These are phyloP conservation scores for Alternaria sp. DNA, from an alignment of 2,329 filamentous ascomycete species.

Conservation along the genomic window DNA sequence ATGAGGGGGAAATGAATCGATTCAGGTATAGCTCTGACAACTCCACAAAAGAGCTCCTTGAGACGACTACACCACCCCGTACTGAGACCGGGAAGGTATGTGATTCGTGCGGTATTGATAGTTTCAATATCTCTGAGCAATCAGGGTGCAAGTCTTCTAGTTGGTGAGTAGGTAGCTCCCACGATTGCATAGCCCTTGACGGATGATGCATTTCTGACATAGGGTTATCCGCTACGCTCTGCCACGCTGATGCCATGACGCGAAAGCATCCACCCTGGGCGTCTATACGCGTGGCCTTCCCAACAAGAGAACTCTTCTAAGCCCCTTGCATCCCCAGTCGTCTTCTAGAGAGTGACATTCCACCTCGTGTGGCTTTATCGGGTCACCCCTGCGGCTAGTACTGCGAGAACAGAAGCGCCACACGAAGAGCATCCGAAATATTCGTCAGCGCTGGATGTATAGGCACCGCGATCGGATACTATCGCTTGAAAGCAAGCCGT, in stretches of 20 bases:
- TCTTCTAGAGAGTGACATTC: neutral
- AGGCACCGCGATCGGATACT: constrained; percentile 5
- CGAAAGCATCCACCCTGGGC: neutral
- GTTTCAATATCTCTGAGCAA: neutral
- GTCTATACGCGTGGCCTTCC: neutral
- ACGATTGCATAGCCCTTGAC: neutral
- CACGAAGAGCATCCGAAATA: neutral
- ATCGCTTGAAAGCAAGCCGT: neutral
- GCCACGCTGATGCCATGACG: neutral
- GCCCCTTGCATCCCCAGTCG: neutral
- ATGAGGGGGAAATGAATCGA: constrained; percentile 16
- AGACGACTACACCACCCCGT: neutral
- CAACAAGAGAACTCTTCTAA: neutral
- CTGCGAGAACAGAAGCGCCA: neutral
- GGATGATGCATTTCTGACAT: neutral
- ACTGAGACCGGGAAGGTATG: neutral
- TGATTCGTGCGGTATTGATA: constrained; percentile 9
- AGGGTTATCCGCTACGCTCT: neutral
- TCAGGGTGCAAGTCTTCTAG: neutral
- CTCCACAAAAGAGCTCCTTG: constrained; percentile 1
- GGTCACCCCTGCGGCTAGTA: neutral
- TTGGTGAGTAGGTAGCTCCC: neutral
- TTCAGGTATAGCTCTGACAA: constrained; percentile 15
- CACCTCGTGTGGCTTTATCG: neutral
- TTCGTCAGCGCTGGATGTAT: neutral